Evolutionary conservation across 805 yeast genomes (phyloP).

Genomic region (Candida chauliodis): DNA sequence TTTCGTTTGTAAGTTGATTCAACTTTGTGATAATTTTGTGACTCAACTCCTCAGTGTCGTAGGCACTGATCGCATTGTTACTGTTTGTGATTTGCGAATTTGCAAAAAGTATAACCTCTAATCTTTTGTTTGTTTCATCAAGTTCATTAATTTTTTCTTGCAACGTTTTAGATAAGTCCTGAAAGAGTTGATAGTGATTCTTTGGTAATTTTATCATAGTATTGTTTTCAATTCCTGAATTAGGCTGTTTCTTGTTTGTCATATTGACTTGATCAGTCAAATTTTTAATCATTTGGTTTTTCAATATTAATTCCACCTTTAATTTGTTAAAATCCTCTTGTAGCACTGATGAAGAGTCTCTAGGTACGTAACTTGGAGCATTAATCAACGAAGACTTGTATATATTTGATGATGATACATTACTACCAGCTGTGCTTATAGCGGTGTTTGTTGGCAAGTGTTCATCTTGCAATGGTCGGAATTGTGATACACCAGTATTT

Average conservation of each 20-base stretch:
- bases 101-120: conserved; percentile 53
- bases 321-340: conserved; percentile 31
- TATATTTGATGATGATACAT: conserved; percentile 1
- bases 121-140: conserved; percentile 55
- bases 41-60: conserved; percentile 71
- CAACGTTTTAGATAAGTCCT: conserved; percentile 45
- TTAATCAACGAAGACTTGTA: conserved; percentile 17
- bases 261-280: conserved; percentile 31
- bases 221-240: conserved; percentile 4
- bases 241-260: conserved; percentile 11
- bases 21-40: conserved; percentile 67
- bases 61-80: conserved; percentile 16
- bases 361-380: conserved; percentile 26
- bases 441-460: not conserved
- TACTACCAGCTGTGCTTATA: conserved; percentile 1
- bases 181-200: conserved; percentile 44
- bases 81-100: conserved; percentile 24
- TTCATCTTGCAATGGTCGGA: conserved; percentile 2
- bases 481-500: conserved; percentile 1
- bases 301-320: conserved; percentile 50
- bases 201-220: conserved; percentile 34
- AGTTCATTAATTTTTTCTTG: conserved; percentile 48
- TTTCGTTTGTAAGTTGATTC: conserved; percentile 60
- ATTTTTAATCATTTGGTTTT: conserved; percentile 42
- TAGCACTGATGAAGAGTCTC: conserved; percentile 10